Base-by-base conservation (phyloP, 371 early-diverging fungal species). In the Mucor indicus region DNA sequence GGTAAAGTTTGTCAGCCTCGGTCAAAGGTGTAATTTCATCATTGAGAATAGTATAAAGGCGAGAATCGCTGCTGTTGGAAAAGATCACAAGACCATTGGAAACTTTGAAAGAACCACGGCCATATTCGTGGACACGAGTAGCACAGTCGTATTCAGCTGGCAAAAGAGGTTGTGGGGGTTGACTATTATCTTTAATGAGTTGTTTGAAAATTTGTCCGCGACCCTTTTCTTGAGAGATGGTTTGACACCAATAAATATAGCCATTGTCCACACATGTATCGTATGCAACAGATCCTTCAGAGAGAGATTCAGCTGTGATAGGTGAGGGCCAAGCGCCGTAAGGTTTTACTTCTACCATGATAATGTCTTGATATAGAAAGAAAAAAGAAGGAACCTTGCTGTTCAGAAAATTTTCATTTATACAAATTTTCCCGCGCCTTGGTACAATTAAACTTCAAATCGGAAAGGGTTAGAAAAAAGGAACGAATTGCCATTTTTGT, bases 121-220 rank as follows among this genome's bases (percentile, higher is more conserved):
- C 90, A 50, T 90, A 90, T 59, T 88, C 90, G 50, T 90, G 87
- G 6, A 87, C 90, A 10, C 80, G 77, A 0, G 83, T 72, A 12
- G 55, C 45, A 17, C 76, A 76, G 43, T 56, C 62, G 38, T 66
- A 76, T 1, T 48, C 66, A 2, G 36, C 41, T 6, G 72, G 68
- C n/a, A 72, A 46, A 0, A 65, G 42, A 0, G 65, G 43, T 25
- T 51, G 30, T 1, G 55, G 48, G 12, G 47, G 23, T 2, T 21
- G 32, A 3, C 41, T 29, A n/a, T n/a, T n/a, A 10, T 54, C 48
- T 10, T 37, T 41, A 17, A 64, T 48, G 0, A 24, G 35, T 22
- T 57, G 57, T 20, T 41, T 38, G 21, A 72, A 72, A n/a, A 75
- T 65, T 41, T 67, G 69, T 22, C 63, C 70, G 12, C 72, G 67